Evolutionary conservation across 306 rosid genomes (phyloP).

Genomic region (Vachellia collinsii): DNA sequence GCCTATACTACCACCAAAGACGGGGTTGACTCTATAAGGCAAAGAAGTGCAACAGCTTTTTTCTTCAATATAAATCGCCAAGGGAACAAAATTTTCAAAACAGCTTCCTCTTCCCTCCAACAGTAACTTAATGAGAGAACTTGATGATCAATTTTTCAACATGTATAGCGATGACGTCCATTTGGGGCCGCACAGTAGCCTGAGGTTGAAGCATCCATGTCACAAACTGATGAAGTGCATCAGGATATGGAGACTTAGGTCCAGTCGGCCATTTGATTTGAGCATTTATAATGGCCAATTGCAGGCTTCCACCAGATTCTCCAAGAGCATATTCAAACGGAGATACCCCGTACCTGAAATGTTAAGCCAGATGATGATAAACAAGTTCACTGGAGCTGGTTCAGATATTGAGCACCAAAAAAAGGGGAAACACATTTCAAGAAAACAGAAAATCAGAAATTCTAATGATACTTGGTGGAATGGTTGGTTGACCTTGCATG

Average conservation of each 20-base stretch:
- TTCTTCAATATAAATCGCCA: conserved; percentile 35
- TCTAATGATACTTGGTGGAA: conserved; percentile 6
- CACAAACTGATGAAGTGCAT: conserved; percentile 91
- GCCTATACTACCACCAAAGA: conserved; percentile 53
- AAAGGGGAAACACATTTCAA: neutral
- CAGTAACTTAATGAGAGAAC: conserved; percentile 65
- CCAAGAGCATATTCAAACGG: conserved; percentile 98
- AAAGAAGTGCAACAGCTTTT: conserved; percentile 46
- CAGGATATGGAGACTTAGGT: conserved; percentile 81
- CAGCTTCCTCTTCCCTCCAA: conserved; percentile 31
- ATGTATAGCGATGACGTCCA: conserved; percentile 83
- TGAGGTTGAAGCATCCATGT: conserved; percentile 99
- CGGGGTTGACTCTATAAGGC: conserved; percentile 40
- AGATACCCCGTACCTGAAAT: conserved; percentile 86
- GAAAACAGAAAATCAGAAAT: conserved; percentile 1
- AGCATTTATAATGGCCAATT: conserved; percentile 81
- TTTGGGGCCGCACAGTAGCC: conserved; percentile 80
- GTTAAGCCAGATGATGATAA: conserved; percentile 33
- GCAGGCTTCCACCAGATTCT: conserved; percentile 96
- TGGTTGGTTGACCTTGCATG: conserved; percentile 12
- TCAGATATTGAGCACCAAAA: neutral
- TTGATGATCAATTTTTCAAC: conserved; percentile 90
- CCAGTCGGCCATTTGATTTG: conserved; percentile 92
- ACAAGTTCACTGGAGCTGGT: conserved; percentile 11
- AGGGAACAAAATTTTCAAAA: conserved; percentile 27